Evolutionary conservation across 306 rosid species (phyloP).

Genomic region (Fragaria nilgerrensis): DNA sequence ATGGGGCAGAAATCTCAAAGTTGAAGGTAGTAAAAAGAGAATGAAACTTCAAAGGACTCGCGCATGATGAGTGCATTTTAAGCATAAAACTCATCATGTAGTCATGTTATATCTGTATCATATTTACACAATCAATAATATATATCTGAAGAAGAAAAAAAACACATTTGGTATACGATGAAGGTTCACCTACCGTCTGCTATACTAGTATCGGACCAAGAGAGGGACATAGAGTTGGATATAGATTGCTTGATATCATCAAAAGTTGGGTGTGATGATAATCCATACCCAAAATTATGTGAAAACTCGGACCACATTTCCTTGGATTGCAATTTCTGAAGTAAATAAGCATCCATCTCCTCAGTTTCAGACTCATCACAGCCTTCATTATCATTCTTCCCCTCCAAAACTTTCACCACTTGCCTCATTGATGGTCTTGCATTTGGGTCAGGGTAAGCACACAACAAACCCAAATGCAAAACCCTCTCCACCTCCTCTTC

Average conservation of each 20-base stretch:
- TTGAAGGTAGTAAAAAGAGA: background rate
- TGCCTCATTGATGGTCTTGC: conserved; percentile 79
- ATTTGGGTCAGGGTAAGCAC: conserved; percentile 65
- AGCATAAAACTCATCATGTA: background rate
- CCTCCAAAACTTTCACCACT: conserved; percentile 62
- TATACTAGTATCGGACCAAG: conserved; percentile 40
- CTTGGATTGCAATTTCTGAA: conserved; percentile 41
- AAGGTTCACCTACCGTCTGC: conserved; percentile 49
- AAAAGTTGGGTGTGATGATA: conserved; percentile 60
- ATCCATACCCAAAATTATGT: conserved; percentile 25
- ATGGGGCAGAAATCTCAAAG: background rate
- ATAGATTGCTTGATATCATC: conserved; percentile 44
- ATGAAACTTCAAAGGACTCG: background rate
- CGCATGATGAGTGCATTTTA: background rate
- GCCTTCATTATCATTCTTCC: conserved; percentile 35
- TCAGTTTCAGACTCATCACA: conserved; percentile 44
- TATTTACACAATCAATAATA: background rate
- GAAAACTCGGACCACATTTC: conserved; percentile 43
- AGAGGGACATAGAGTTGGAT: conserved; percentile 50
- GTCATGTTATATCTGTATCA: background rate
- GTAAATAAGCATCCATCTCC: conserved; percentile 50
- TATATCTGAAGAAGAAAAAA: background rate
- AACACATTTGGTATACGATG: background rate
- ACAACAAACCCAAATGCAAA: conserved; percentile 71
- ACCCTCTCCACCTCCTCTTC: conserved; percentile 54